Base-by-base conservation (phyloP, 2,329 filamentous ascomycete genomes). In the Seiridium unicorne region DNA sequence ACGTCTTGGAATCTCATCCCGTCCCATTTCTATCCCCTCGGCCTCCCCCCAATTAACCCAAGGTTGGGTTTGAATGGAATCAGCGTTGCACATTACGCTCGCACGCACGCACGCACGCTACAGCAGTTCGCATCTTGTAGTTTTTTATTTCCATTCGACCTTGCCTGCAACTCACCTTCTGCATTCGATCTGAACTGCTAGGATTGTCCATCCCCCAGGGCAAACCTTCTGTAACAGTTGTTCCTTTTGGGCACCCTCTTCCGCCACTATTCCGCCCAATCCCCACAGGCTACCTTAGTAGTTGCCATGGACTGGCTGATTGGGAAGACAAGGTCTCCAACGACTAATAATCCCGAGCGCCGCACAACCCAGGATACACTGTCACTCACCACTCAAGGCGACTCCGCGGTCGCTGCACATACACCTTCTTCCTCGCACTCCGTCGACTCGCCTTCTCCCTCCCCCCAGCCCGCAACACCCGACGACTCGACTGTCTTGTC, bases 391-490 rank as follows among this genome's bases (percentile, higher is more conserved):
- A 53, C 59, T 59, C 18, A 26, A 26, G 58, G 62, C 53, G 49
- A 58, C 49, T 53, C 68, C 63, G 64, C 65, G 62, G 62, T 62
- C 57, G 63, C 65, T 61, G 66, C 18, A 26, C 18, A 70, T 63
- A 70, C 72, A 68, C 71, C 75, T 72, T 72, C 75, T 68, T 76
- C 73, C 65, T 73, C 73, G 70, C 74, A 73, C 65, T 75, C 74
- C 65, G 66, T 75, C 71, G 70, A 70, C 60, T 70, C 70, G 60
- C 71, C 68, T 55, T 72, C 70, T 44, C 70, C 77, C 57, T 77
- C 78, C 63, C 77, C 79, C 61, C 77, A 79, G 66, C 78, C 78
- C 59, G 72, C 73, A 60, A 81, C 79, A 44, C 79, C 79, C 63
- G 72, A 70, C 67, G 75, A 75, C 63, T 68, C 71, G 61, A 66